Evolutionary conservation across 2,329 filamentous ascomycete genomes (phyloP).

Genomic region (Aspergillus pseudotamarii): DNA sequence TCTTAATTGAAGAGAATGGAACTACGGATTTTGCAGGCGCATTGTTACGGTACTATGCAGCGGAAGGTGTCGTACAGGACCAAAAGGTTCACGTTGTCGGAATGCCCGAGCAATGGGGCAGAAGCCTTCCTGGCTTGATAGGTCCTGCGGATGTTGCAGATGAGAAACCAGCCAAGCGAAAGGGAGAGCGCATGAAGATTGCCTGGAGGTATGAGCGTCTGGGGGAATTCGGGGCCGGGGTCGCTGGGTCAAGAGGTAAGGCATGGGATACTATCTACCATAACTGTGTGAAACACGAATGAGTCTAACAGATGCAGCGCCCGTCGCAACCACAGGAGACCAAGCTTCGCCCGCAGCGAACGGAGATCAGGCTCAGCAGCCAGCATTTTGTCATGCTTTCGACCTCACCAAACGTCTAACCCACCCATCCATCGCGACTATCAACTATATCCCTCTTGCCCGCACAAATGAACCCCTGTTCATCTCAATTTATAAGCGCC

Average conservation of each 20-base stretch:
- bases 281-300: not conserved
- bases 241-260: conserved; percentile 64
- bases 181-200: conserved; percentile 90
- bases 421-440: conserved; percentile 55
- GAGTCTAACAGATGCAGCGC: conserved; percentile 29
- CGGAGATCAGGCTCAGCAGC: conserved; percentile 23
- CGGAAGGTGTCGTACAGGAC: conserved; percentile 88
- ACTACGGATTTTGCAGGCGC: conserved; percentile 92
- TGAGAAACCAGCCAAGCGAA: conserved; percentile 44
- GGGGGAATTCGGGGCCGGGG: conserved; percentile 66
- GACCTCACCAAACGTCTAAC: conserved; percentile 69
- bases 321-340: conserved; percentile 29
- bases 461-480: conserved; percentile 59
- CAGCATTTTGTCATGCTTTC: conserved; percentile 71
- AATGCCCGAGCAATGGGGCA: conserved; percentile 75
- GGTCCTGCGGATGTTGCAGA: conserved; percentile 52
- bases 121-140: conserved; percentile 77
- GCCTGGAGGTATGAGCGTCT: conserved; percentile 94
- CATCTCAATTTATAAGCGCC: conserved; percentile 61
- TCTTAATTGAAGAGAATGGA: conserved; percentile 84
- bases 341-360: conserved; percentile 48
- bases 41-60: conserved; percentile 84
- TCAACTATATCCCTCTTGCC: conserved; percentile 55
- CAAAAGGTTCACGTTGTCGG: conserved; percentile 87
- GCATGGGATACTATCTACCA: conserved; percentile 1